These are phyloP conservation scores for Trametopsis cervina DNA, from an alignment of 768 basidiomycete species.

Conservation along the genomic window DNA sequence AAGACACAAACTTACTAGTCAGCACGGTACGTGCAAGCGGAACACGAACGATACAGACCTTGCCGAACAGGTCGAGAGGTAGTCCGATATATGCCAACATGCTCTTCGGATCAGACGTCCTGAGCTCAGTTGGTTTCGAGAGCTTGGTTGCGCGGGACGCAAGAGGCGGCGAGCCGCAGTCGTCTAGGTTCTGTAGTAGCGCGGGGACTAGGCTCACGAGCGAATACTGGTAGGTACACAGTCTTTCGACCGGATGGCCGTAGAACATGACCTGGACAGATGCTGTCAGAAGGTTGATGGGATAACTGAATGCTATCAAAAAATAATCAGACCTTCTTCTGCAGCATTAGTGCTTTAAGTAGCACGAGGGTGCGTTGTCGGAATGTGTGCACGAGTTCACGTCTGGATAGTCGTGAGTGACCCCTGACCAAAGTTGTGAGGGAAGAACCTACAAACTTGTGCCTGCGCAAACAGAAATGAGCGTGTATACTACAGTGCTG, in stretches of 20 bases:
- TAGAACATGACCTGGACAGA: conserved; percentile 82
- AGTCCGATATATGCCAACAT: conserved; percentile 89
- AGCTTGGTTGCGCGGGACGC: conserved; percentile 53
- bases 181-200: conserved; percentile 81
- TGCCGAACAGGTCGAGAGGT: conserved; percentile 91
- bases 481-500: neutral
- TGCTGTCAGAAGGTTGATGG: conserved; percentile 6
- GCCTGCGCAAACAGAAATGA: conserved; percentile 33
- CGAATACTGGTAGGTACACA: conserved; percentile 98
- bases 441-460: conserved; percentile 67
- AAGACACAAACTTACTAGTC: neutral
- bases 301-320: too few relatives aligned
- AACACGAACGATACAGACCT: conserved; percentile 35
- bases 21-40: neutral
- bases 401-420: conserved; percentile 34
- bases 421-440: too few relatives aligned
- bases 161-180: conserved; percentile 85
- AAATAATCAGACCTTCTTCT: conserved; percentile 84
- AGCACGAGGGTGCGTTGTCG: conserved; percentile 87
- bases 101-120: conserved; percentile 85
- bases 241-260: conserved; percentile 90
- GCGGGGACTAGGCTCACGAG: conserved; percentile 90
- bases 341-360: conserved; percentile 91
- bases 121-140: conserved; percentile 68
- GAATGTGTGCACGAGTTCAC: conserved; percentile 91